Evolutionary conservation across 139 green algal genomes (phyloP).

Genomic region (Klebsormidium nitens): DNA sequence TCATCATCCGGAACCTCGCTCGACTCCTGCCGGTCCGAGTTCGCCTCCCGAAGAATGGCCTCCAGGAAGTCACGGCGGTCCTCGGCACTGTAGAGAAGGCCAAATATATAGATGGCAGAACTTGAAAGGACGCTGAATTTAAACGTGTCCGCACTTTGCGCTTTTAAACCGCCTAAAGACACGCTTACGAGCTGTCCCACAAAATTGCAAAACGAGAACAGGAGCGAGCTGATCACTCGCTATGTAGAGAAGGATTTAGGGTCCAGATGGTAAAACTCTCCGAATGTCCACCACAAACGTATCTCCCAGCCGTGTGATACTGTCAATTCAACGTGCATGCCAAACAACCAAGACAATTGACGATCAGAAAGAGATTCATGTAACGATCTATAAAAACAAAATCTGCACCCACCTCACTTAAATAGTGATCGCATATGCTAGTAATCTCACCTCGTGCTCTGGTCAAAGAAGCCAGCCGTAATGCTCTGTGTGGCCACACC

Average conservation of each 20-base stretch:
- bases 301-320: neutral
- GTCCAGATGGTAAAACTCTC: neutral
- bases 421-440: neutral
- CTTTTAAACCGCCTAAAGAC: neutral
- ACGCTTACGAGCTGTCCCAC: neutral
- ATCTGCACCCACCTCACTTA: neutral
- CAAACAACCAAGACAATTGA: neutral
- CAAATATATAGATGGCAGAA: neutral
- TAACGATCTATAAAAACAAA: slow-evolving; percentile 8
- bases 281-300: neutral
- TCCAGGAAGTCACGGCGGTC: slow-evolving; percentile 25
- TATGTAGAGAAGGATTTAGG: neutral
- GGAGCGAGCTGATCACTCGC: neutral
- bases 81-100: slow-evolving; percentile 13
- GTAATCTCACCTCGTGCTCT: slow-evolving; percentile 18
- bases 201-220: neutral
- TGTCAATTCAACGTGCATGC: neutral
- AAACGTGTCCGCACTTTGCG: neutral
- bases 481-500: slow-evolving; percentile 39
- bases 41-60: slow-evolving; percentile 18
- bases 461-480: slow-evolving; percentile 39
- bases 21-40: neutral
- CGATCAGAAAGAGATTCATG: neutral
- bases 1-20: slow-evolving; percentile 6
- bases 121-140: neutral